Evolutionary conservation across 768 basidiomycete species (phyloP).

Genomic region (Ramaria sp.): DNA sequence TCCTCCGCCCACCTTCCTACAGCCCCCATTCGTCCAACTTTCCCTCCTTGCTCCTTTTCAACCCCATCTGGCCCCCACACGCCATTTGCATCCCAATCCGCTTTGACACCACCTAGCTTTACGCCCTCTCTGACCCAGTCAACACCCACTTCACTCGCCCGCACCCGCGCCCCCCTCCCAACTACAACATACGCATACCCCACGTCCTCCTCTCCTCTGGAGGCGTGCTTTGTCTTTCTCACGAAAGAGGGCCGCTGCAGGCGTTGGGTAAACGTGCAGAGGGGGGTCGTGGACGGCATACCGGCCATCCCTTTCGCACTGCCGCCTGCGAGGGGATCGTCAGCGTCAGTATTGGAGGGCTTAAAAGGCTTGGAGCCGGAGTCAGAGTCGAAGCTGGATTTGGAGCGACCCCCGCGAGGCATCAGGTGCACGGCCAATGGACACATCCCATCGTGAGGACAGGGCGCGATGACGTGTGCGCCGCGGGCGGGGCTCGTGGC

Average conservation of each 20-base stretch:
- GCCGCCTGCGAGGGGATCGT: not conserved
- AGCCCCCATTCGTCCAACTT: slow-evolving; percentile 5
- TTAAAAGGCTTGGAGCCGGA: no score
- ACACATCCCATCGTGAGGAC: slow-evolving; percentile 83
- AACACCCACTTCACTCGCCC: not conserved
- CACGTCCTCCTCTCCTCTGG: slow-evolving; percentile 74
- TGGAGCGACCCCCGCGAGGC: slow-evolving; percentile 26
- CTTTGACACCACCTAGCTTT: slow-evolving; percentile 1
- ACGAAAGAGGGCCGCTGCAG: slow-evolving; percentile 80
- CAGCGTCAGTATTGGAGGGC: no score
- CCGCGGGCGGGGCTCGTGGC: slow-evolving; percentile 29
- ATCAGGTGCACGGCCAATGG: slow-evolving; percentile 35
- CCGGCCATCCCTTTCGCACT: slow-evolving; percentile 27
- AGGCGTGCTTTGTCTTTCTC: slow-evolving; percentile 79
- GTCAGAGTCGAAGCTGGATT: no score
- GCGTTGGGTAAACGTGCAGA: slow-evolving; percentile 80
- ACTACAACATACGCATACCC: slow-evolving; percentile 88
- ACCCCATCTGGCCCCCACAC: no score
- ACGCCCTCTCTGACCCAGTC: no score
- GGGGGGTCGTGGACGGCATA: slow-evolving; percentile 33
- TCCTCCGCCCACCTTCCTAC: slow-evolving; percentile 13
- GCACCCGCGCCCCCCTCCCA: slow-evolving; percentile 64
- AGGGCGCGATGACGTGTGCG: slow-evolving; percentile 84
- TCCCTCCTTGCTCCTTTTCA: slow-evolving; percentile 14
- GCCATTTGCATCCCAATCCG: not conserved